Conservation (phyloP, 2,329 filamentous ascomycete species). For the Colletotrichum australisinense region DNA sequence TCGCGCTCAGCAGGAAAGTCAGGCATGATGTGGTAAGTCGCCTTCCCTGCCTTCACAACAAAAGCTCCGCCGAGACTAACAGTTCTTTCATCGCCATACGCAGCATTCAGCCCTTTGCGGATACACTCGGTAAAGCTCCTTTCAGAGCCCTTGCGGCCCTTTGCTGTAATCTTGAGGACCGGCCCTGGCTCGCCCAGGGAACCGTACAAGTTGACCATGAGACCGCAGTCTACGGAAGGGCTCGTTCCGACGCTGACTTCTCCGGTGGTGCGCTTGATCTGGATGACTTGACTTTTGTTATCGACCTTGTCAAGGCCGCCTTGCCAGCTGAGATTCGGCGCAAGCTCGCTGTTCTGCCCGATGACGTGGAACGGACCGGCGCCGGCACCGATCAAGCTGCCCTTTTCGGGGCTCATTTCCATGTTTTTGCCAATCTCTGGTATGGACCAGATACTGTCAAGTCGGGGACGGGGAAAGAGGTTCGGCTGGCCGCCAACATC, state of each 20-base stretch:
- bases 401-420: conserved; percentile 46
- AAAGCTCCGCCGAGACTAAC: conserved; percentile 56
- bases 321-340: conserved; percentile 50
- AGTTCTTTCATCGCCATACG: conserved; percentile 46
- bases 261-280: conserved; percentile 39
- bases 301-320: conserved; percentile 36
- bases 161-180: conserved; percentile 49
- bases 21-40: conserved; percentile 56
- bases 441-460: conserved; percentile 48
- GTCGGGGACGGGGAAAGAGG: conserved; percentile 49
- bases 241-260: conserved; percentile 39
- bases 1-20: conserved; percentile 49
- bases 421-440: conserved; percentile 46
- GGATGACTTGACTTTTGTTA: conserved; percentile 45
- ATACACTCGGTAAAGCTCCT: conserved; percentile 49
- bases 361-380: conserved; percentile 55
- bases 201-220: conserved; percentile 57
- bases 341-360: conserved; percentile 55
- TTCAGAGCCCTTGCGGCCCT: conserved; percentile 38
- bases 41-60: conserved; percentile 49
- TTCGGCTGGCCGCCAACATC: conserved; percentile 58
- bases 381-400: conserved; percentile 53
- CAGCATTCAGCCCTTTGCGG: conserved; percentile 41
- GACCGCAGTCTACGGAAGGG: conserved; percentile 46
- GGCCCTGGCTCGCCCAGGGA: conserved; percentile 47